A percentile compares a stretch with the other conserved stretches of the same genome.
Evolutionary conservation across 140 eudicot genomes (phyloP).

Genomic region (Bidens hawaiensis): DNA sequence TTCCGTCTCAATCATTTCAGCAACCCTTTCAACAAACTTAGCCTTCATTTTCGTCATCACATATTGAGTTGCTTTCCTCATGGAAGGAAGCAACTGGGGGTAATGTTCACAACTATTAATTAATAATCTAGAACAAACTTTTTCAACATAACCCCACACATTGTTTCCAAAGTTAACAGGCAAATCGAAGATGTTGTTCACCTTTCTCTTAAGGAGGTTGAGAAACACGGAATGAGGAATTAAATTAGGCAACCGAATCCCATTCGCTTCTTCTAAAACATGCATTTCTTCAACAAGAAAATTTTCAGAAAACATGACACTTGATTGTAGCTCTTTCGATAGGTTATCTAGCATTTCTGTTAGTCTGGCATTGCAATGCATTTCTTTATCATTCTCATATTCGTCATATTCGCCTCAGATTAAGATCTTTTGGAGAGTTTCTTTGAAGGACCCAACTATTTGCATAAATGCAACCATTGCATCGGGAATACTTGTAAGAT

Average conservation of each 20-base stretch:
- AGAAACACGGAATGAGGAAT: slow-evolving; percentile 30
- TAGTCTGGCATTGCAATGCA: slow-evolving; percentile 46
- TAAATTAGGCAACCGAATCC: slow-evolving; percentile 36
- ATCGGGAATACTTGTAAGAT: slow-evolving; percentile 28
- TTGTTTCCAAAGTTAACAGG: slow-evolving; percentile 26
- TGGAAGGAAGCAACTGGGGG: slow-evolving; percentile 28
- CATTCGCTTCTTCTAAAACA: slow-evolving; percentile 34
- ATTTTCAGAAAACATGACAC: slow-evolving; percentile 11
- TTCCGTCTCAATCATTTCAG: slow-evolving; percentile 45
- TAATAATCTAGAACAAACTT: slow-evolving; percentile 12
- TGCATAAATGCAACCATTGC: slow-evolving; percentile 37
- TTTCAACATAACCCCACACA: slow-evolving; percentile 38
- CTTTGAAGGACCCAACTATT: slow-evolving; percentile 35
- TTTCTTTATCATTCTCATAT: slow-evolving; percentile 16
- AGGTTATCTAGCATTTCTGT: slow-evolving; percentile 32
- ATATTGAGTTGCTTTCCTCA: slow-evolving; percentile 21
- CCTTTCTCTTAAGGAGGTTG: slow-evolving; percentile 15
- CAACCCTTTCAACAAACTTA: slow-evolving; percentile 25
- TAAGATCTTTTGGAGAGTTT: slow-evolving; percentile 30
- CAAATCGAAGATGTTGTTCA: slow-evolving; percentile 5
- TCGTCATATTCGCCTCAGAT: slow-evolving; percentile 35
- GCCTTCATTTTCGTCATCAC: slow-evolving; percentile 21
- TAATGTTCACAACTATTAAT: slow-evolving; percentile 22
- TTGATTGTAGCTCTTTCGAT: slow-evolving; percentile 21
- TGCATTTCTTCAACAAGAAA: slow-evolving; percentile 38